phyloP scores from a whole-genome alignment of 179 eudicot genomes.

The Carnegiea gigantea region DNA sequence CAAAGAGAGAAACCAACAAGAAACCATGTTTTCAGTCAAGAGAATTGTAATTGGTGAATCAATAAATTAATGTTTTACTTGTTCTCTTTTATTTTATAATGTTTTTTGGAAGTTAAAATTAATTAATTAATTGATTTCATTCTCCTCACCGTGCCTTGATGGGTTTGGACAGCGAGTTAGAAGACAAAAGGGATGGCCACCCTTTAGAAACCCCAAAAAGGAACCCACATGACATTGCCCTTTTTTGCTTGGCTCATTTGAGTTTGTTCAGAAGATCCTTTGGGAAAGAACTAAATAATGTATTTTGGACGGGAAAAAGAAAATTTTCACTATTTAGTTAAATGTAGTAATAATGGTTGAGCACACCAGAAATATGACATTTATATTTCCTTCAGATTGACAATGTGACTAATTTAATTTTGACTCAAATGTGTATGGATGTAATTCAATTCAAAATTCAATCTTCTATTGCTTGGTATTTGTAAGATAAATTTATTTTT shows the following conservation, averaged over 20 bases:
- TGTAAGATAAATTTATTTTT: no score
- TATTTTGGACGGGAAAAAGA: background rate
- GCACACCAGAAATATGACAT: background rate
- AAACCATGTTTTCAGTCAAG: conserved; percentile 19
- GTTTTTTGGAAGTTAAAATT: background rate
- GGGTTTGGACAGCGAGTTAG: background rate
- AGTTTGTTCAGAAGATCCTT: background rate
- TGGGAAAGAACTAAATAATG: no score
- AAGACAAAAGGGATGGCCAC: background rate
- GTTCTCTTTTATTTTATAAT: background rate
- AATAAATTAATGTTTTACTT: background rate
- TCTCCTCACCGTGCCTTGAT: background rate
- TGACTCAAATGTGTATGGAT: no score
- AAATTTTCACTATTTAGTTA: background rate
- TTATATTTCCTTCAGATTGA: no score
- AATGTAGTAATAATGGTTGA: background rate
- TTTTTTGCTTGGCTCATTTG: background rate
- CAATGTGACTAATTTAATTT: no score
- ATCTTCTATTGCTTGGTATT: no score
- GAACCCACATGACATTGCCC: background rate
- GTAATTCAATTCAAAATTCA: no score
- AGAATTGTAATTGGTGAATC: background rate
- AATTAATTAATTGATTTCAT: background rate
- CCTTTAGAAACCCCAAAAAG: background rate
- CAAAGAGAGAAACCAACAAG: conserved; percentile 1